phyloP scores from a whole-genome alignment of 148 eudicot genomes.

The Rhododendron kiyosumense region DNA sequence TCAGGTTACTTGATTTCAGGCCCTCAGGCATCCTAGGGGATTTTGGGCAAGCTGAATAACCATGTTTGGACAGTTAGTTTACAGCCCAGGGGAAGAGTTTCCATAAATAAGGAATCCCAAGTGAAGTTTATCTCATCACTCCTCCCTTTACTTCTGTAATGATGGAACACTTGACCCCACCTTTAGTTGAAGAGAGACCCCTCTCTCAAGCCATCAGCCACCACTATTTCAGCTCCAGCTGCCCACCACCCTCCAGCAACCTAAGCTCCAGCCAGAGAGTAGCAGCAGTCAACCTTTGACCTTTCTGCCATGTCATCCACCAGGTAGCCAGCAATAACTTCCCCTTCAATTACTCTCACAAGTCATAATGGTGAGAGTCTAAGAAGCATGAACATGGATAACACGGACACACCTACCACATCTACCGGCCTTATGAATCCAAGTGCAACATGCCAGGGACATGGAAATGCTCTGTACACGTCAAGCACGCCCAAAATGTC shows the following conservation, averaged over 20 bases:
- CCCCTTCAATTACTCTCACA: background rate
- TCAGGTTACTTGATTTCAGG: background rate
- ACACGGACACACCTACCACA: background rate
- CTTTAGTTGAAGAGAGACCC: background rate
- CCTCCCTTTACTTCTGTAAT: background rate
- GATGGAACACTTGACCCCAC: background rate
- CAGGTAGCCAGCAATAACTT: background rate
- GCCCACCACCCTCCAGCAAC: background rate
- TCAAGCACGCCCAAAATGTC: background rate
- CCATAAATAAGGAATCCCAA: background rate
- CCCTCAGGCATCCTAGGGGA: background rate
- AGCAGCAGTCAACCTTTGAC: background rate
- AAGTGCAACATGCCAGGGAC: background rate
- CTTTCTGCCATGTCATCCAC: constrained; percentile 1
- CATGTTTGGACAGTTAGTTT: background rate
- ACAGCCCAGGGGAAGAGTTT: background rate
- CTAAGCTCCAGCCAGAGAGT: background rate
- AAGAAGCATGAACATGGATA: background rate
- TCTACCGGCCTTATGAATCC: background rate
- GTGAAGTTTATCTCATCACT: background rate
- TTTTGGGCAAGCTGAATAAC: background rate
- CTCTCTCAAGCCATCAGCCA: background rate
- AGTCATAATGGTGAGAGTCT: background rate
- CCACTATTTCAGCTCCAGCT: background rate
- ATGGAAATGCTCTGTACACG: background rate